Conservation (phyloP, 2,329 filamentous ascomycete species). For the Oidium heveae region DNA sequence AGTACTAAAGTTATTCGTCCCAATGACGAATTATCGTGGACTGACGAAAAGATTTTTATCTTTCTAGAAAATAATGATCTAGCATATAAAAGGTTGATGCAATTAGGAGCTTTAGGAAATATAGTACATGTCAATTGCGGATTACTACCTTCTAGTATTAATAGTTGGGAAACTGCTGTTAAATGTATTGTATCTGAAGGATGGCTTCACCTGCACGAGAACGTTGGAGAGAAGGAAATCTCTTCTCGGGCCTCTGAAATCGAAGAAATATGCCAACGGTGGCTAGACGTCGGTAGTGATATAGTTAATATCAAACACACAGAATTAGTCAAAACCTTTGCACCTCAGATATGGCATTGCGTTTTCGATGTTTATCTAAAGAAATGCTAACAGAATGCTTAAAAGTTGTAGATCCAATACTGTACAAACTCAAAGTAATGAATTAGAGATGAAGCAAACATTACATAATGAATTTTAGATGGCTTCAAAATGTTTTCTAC, state of each 20-base stretch:
- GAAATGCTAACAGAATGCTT: background rate
- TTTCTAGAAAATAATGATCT: slow-evolving; percentile 44
- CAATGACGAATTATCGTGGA: slow-evolving; percentile 15
- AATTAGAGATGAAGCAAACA: no score
- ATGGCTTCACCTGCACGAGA: slow-evolving; percentile 43
- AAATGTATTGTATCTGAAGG: slow-evolving; percentile 19
- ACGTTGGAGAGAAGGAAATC: slow-evolving; percentile 30
- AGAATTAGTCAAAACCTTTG: slow-evolving; percentile 43
- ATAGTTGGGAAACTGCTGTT: slow-evolving; percentile 27
- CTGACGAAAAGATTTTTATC: slow-evolving; percentile 32
- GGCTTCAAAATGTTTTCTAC: no score
- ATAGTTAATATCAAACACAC: slow-evolving; percentile 24
- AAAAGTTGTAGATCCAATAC: no score
- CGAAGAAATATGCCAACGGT: slow-evolving; percentile 4
- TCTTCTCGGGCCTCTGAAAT: slow-evolving; percentile 13
- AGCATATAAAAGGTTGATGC: slow-evolving; percentile 8
- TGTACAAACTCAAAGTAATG: no score
- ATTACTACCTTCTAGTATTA: slow-evolving; percentile 30
- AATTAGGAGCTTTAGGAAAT: slow-evolving; percentile 10
- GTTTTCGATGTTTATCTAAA: slow-evolving; percentile 33
- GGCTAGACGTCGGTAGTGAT: slow-evolving; percentile 4
- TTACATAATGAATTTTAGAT: no score
- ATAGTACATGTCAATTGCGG: slow-evolving; percentile 36
- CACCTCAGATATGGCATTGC: slow-evolving; percentile 42
- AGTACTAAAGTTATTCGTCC: slow-evolving; percentile 25